Evolutionary conservation across 2,329 filamentous ascomycete genomes (phyloP).

Genomic region (Coniochaeta sp.): DNA sequence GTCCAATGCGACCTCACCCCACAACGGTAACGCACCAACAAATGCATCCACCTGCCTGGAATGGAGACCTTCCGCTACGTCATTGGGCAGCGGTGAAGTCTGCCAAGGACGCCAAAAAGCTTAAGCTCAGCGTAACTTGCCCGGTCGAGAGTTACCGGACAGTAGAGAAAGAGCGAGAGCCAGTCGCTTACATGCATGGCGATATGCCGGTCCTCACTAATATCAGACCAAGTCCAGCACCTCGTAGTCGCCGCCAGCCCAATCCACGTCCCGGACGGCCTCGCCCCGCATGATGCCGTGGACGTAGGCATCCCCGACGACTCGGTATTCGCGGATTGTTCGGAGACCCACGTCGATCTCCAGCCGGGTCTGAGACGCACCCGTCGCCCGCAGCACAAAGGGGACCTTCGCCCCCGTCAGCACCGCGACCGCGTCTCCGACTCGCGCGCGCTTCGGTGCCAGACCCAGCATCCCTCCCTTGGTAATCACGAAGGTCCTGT

Average conservation of each 20-base stretch:
- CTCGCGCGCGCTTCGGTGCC: neutral
- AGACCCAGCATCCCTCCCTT: neutral
- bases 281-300: neutral
- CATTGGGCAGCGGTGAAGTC: neutral
- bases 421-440: neutral
- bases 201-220: neutral
- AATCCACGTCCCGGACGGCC: neutral
- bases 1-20: neutral
- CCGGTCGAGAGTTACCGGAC: too few species aligned
- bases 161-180: too few species aligned
- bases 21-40: neutral
- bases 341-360: neutral
- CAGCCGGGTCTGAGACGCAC: neutral
- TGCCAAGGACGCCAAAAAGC: neutral
- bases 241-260: neutral
- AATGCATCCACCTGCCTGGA: neutral
- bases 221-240: neutral
- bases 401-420: neutral
- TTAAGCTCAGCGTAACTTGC: neutral
- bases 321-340: neutral
- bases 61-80: neutral
- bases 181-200: neutral
- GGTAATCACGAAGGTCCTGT: neutral
- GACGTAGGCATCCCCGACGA: neutral
- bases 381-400: neutral